Evolutionary conservation across 257 asterid species (phyloP).

Genomic region (Cordia subcordata): DNA sequence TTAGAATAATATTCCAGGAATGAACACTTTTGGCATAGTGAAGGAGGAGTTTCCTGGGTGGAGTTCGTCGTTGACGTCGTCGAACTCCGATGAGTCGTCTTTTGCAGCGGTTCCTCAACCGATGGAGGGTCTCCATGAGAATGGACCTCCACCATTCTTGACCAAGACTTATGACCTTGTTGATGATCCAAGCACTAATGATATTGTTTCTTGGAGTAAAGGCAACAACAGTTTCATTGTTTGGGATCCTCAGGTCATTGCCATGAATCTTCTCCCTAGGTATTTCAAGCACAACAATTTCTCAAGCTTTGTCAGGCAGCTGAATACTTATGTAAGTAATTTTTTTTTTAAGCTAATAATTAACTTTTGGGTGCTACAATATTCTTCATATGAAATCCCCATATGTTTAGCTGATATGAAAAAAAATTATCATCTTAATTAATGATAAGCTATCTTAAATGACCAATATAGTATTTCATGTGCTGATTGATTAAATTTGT

Average conservation of each 20-base stretch:
- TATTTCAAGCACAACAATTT: constrained; percentile 78
- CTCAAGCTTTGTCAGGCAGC: constrained; percentile 82
- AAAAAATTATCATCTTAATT: too few species aligned
- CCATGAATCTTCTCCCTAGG: constrained; percentile 59
- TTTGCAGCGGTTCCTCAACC: constrained; percentile 35
- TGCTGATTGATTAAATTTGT: too few species aligned
- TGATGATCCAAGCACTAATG: constrained; percentile 50
- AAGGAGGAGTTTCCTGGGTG: constrained; percentile 33
- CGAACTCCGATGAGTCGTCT: constrained; percentile 10
- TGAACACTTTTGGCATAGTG: constrained; percentile 28
- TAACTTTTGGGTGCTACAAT: too few species aligned
- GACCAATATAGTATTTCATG: too few species aligned
- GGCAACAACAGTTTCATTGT: constrained; percentile 74
- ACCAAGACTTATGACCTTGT: constrained; percentile 72
- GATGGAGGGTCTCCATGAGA: constrained; percentile 46
- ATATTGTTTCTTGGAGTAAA: constrained; percentile 59
- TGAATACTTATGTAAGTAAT: constrained; percentile 65
- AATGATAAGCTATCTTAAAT: too few species aligned
- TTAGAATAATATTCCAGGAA: constrained; percentile 2
- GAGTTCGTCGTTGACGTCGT: constrained; percentile 15
- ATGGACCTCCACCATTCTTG: constrained; percentile 62
- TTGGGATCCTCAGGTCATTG: constrained; percentile 67
- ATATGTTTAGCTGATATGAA: too few species aligned
- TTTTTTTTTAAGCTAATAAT: too few species aligned
- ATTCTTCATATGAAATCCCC: too few species aligned